Percentiles rank a stretch among this genome's conserved stretches.
phyloP scores from a whole-genome alignment of 2,329 filamentous ascomycete genomes.

The Fusarium decemcellulare region DNA sequence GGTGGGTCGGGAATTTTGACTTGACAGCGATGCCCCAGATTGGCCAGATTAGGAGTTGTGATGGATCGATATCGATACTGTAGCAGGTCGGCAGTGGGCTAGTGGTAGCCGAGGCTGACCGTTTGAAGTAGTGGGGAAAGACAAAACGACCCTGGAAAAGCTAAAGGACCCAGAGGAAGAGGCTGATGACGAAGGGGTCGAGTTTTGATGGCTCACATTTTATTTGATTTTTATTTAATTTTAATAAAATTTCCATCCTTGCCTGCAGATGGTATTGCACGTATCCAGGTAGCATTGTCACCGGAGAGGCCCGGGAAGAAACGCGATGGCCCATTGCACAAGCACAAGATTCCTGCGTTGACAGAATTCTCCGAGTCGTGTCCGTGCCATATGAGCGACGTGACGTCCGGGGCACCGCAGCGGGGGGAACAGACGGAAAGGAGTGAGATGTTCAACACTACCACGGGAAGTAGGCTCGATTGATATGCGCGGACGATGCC shows the following conservation, averaged over 20 bases:
- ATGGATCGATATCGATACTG: constrained; percentile 17
- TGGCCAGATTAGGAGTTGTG: constrained; percentile 28
- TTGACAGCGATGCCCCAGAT: constrained; percentile 28
- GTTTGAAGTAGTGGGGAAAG: constrained; percentile 21
- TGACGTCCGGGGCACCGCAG: constrained; percentile 25
- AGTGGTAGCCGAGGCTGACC: constrained; percentile 18
- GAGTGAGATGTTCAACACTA: constrained; percentile 4
- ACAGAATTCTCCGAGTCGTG: constrained; percentile 47
- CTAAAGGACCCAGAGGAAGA: constrained; percentile 12
- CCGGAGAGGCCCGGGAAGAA: constrained; percentile 23
- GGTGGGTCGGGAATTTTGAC: constrained; percentile 28
- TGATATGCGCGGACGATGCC: not conserved
- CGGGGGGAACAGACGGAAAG: constrained; percentile 12
- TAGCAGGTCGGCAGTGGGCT: constrained; percentile 2
- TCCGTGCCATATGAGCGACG: constrained; percentile 32
- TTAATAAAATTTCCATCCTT: not conserved
- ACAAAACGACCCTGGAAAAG: constrained; percentile 17
- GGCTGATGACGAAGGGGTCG: constrained; percentile 9
- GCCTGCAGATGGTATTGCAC: not conserved
- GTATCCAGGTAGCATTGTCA: constrained; percentile 7
- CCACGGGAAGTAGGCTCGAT: not conserved
- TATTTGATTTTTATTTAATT: too few relatives aligned
- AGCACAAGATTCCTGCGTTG: constrained; percentile 36
- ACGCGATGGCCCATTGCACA: constrained; percentile 37
- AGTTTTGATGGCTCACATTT: constrained; percentile 3